Percentiles rank a stretch among this genome's conserved stretches.
These are phyloP conservation scores for Malassezia sympodialis DNA, from an alignment of 1,284 basidiomycete species.

Conservation along the genomic window DNA sequence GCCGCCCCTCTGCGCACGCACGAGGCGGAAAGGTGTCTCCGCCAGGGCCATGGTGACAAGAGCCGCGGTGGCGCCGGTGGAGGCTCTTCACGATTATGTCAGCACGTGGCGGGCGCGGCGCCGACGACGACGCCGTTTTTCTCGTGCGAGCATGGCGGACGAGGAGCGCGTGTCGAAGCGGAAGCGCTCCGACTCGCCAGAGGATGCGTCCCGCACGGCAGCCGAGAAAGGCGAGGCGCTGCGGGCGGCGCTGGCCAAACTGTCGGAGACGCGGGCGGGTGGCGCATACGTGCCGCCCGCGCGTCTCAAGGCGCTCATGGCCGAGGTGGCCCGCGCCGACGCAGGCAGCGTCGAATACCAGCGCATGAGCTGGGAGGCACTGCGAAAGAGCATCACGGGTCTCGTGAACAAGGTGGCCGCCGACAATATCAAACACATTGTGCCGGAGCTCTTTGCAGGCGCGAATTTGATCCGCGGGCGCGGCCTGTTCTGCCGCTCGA, in stretches of 20 bases:
- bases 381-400: slow-evolving; percentile 96
- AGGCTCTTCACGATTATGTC: background rate
- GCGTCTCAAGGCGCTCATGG: slow-evolving; percentile 73
- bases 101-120: background rate
- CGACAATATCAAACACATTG: slow-evolving; percentile 89
- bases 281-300: slow-evolving; percentile 96
- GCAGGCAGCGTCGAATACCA: slow-evolving; percentile 87
- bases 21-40: background rate
- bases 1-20: background rate
- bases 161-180: slow-evolving; percentile 16
- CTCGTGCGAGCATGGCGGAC: slow-evolving; percentile 2
- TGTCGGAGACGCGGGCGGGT: slow-evolving; percentile 58
- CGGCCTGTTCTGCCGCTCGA: slow-evolving; percentile 56
- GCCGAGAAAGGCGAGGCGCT: slow-evolving; percentile 27
- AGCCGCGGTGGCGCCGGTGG: background rate
- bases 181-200: slow-evolving; percentile 12
- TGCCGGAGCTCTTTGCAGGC: slow-evolving; percentile 61
- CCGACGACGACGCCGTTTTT: background rate
- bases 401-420: slow-evolving; percentile 83
- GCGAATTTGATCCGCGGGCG: slow-evolving; percentile 46
- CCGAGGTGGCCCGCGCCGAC: slow-evolving; percentile 64
- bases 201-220: background rate
- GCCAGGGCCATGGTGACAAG: slow-evolving; percentile 2
- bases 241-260: slow-evolving; percentile 32
- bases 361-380: slow-evolving; percentile 87